Evolutionary conservation across 768 basidiomycete genomes (phyloP), one percentile per base, ranked within the genome.

Genomic region (Hericium erinaceus): DNA sequence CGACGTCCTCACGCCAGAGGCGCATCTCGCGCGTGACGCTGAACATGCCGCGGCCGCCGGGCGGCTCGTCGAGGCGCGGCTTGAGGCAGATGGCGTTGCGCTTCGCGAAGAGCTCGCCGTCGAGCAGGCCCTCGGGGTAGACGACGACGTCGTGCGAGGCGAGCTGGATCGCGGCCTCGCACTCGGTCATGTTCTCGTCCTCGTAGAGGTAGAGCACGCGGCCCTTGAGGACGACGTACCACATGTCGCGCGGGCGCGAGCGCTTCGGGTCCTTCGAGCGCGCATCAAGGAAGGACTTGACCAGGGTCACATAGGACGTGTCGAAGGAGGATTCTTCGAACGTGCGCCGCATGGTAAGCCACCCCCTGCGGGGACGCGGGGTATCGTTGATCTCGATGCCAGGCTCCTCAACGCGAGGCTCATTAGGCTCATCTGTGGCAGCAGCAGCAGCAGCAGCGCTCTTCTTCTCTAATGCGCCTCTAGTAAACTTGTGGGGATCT

Each of bases 181-280:
- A 94, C 63, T 98, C 95, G 55, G 80, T 80, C 85, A 91, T 90
- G 15, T 76, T 78, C 72, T 97, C 93, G 70, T 95, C 90, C 70
- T 95, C 93, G 72, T 97, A 98, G 20, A 98, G 75, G 71, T 92
- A 98, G 33, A 98, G 73, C 40, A 95, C 85, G 65, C 83, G 87
- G 48, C 89, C 91, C 77, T 98, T 98, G 68, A 98, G 78, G 7
- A 87, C 92, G 55, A 87, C 89, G 68, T 86, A 97, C 85, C 90
- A 97, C 80, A 81, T 86, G 68, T 97, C 95, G 72, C 92, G 92
- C 15, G 93, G 92, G 52, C 89, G 79, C 13, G 87, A 84, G 44
- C 81, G 77, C 66, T 87, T 89, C 8, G 92, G 88, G 70, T 93
- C 90, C 67, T 89, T 88, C 53, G 89, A 90, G 57, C 89, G 79